A percentile compares a stretch with the other conserved stretches of the same genome.
Conservation (phyloP, 202 grass and related monocot species). For the Cymbopogon flexuosus region DNA sequence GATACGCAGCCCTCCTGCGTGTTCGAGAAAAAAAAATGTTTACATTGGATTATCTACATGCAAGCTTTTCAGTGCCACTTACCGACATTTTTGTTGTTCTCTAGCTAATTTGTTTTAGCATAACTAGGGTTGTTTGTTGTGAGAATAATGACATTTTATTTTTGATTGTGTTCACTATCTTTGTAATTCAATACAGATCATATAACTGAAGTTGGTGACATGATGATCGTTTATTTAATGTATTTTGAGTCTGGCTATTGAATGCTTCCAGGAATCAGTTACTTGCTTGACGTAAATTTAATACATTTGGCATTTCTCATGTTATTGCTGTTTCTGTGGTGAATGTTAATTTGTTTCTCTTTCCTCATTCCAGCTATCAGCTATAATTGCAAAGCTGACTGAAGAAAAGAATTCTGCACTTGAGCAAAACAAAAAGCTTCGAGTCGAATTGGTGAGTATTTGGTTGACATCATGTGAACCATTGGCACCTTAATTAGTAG, state of each 20-base stretch:
- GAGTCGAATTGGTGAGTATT: constrained; percentile 72
- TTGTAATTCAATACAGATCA: neutral
- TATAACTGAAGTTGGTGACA: neutral
- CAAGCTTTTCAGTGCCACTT: neutral
- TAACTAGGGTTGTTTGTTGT: neutral
- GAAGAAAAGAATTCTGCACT: constrained; percentile 74
- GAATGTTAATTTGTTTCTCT: constrained; percentile 12
- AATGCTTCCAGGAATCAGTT: constrained; percentile 4
- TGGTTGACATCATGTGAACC: neutral
- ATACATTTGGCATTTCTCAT: neutral
- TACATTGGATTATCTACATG: neutral
- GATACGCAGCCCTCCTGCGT: neutral
- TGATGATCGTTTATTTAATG: neutral
- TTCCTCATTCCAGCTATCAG: constrained; percentile 41
- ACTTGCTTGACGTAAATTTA: neutral
- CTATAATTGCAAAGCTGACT: constrained; percentile 55
- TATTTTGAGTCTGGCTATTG: neutral
- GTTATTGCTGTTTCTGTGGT: neutral
- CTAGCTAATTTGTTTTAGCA: constrained; percentile 5
- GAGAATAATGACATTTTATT: neutral
- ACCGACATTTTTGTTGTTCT: neutral
- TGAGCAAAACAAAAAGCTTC: constrained; percentile 68
- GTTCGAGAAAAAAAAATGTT: neutral
- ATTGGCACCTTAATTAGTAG: neutral
- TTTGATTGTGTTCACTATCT: neutral